Conservation (phyloP, 371 early-diverging fungal genomes). For the Mucor lusitanicus region DNA sequence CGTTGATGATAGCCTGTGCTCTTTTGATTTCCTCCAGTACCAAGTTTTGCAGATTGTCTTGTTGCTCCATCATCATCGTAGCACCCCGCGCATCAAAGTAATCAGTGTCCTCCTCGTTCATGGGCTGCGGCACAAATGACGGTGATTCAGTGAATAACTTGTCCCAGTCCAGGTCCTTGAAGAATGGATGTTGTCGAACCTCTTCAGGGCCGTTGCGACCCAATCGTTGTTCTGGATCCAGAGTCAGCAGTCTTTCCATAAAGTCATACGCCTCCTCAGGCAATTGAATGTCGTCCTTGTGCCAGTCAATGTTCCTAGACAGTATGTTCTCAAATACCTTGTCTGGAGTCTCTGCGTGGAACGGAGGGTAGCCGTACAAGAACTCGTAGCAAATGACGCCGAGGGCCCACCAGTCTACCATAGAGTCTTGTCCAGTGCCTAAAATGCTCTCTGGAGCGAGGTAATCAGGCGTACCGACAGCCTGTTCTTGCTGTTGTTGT, state of each 20-base stretch:
- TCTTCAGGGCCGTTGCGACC: slow-evolving; percentile 71
- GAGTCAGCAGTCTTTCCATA: slow-evolving; percentile 80
- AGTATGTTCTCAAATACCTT: slow-evolving; percentile 89
- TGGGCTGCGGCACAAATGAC: slow-evolving; percentile 84
- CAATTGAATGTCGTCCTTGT: slow-evolving; percentile 68
- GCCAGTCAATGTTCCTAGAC: slow-evolving; percentile 71
- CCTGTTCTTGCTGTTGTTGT: slow-evolving; percentile 18
- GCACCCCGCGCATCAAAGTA: slow-evolving; percentile 94
- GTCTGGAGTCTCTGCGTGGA: slow-evolving; percentile 83
- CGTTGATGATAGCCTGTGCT: slow-evolving; percentile 45
- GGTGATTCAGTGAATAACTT: slow-evolving; percentile 70
- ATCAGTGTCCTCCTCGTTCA: slow-evolving; percentile 82
- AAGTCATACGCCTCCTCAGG: slow-evolving; percentile 87
- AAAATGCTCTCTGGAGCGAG: slow-evolving; percentile 94
- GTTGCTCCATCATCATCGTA: slow-evolving; percentile 46
- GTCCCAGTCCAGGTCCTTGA: slow-evolving; percentile 68
- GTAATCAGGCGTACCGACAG: slow-evolving; percentile 97
- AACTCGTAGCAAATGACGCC: slow-evolving; percentile 93
- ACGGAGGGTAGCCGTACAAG: slow-evolving; percentile 86
- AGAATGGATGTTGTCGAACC: slow-evolving; percentile 69
- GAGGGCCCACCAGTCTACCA: slow-evolving; percentile 95
- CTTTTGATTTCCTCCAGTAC: slow-evolving; percentile 34
- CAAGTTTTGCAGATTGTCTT: slow-evolving; percentile 20
- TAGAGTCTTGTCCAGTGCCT: slow-evolving; percentile 81
- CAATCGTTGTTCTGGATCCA: slow-evolving; percentile 75